A percentile compares a stretch with the other conserved stretches of the same genome.
Evolutionary conservation across 192 early-diverging fungal species (phyloP).

Genomic region (Coemansia sp.): DNA sequence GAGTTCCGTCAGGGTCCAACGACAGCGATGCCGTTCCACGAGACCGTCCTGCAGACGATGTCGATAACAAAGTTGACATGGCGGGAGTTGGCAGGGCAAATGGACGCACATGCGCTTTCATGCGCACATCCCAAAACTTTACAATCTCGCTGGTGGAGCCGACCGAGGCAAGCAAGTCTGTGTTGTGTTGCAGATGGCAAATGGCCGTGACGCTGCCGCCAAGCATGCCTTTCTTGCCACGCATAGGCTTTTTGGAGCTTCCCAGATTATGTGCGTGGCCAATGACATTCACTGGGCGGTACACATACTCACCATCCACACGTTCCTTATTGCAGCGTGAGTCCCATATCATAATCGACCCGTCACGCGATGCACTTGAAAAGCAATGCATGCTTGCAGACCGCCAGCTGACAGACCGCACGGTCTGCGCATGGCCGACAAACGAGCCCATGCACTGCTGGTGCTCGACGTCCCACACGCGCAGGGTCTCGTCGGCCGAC

Average conservation of each 20-base stretch:
- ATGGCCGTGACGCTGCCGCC: slow-evolving; percentile 34
- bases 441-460: slow-evolving; percentile 59
- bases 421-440: slow-evolving; percentile 64
- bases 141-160: slow-evolving; percentile 58
- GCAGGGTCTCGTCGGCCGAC: slow-evolving; percentile 72
- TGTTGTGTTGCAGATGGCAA: slow-evolving; percentile 25
- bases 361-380: slow-evolving; percentile 72
- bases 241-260: slow-evolving; percentile 7
- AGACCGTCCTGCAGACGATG: slow-evolving; percentile 27
- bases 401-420: slow-evolving; percentile 70
- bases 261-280: slow-evolving; percentile 22
- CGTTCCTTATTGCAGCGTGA: slow-evolving; percentile 56
- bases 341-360: slow-evolving; percentile 76
- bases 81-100: slow-evolving; percentile 47
- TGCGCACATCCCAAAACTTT: slow-evolving; percentile 82
- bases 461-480: slow-evolving; percentile 75
- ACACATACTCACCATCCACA: slow-evolving; percentile 12
- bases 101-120: slow-evolving; percentile 38
- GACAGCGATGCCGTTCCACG: slow-evolving; percentile 67
- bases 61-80: slow-evolving; percentile 36
- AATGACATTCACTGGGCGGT: slow-evolving; percentile 41
- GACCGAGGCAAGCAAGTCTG: slow-evolving; percentile 26
- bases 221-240: slow-evolving; percentile 14
- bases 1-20: slow-evolving; percentile 61
- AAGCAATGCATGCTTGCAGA: slow-evolving; percentile 62